phyloP scores from a whole-genome alignment of 2,329 filamentous ascomycete genomes.

The Colletotrichum neosansevieriae region DNA sequence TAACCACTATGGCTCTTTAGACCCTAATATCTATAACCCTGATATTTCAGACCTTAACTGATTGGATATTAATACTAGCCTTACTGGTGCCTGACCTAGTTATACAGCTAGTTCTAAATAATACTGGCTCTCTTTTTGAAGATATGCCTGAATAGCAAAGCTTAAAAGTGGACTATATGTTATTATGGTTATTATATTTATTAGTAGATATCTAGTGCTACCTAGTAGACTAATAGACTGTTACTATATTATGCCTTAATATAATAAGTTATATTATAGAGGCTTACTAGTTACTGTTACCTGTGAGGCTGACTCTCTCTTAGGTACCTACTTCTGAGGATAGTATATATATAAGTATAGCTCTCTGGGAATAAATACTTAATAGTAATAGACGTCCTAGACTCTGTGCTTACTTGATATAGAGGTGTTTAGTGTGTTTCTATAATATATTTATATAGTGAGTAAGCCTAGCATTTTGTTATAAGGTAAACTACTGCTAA shows the following conservation, averaged over 20 bases:
- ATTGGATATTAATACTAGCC: slow-evolving; percentile 7
- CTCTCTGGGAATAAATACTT: slow-evolving; percentile 16
- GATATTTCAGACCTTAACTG: neutral
- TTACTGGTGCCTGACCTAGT: neutral
- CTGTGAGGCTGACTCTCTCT: slow-evolving; percentile 9
- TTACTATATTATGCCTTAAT: neutral
- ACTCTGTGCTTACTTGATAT: neutral
- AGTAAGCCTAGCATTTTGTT: neutral
- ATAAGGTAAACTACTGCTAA: neutral
- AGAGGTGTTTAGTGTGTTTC: neutral
- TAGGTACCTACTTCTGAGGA: slow-evolving; percentile 4
- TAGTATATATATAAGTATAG: neutral
- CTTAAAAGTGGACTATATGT: neutral
- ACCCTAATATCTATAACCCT: neutral
- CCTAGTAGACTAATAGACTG: neutral
- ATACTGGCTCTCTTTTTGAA: neutral
- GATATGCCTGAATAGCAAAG: neutral
- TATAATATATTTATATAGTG: neutral
- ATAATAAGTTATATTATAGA: neutral
- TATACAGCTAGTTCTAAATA: no score
- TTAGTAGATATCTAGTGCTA: neutral
- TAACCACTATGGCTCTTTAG: no score
- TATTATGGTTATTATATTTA: no score
- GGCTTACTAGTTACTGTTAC: neutral
- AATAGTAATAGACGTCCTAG: neutral